Base-by-base conservation (phyloP, 306 rosid species). In the Comarum palustre region DNA sequence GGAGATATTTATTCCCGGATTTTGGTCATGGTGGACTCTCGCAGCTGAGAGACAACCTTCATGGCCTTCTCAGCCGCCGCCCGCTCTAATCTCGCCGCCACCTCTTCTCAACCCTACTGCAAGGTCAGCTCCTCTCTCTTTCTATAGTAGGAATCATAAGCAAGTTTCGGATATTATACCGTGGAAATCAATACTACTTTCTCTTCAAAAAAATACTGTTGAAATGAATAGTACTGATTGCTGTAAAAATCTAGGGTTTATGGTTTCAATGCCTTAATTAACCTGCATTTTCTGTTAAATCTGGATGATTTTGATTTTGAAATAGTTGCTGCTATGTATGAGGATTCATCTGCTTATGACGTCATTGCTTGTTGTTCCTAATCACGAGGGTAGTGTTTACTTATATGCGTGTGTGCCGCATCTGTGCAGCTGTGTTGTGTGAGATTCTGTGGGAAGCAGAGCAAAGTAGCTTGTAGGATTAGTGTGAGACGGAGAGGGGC, bases 31-130 rank as follows among this genome's bases (percentile, higher is more conserved):
- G 55, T 24, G 63, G 77, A 58, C 74, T 76, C 77, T 65, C 69
- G 9, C 41, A 25, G 68, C 51, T 72, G 65, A 39, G 43, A 39
- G 43, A 29, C n/a, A 47, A 11, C 74, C 41, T 6, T 67, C 68
- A 93, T 91, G 98, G 89, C 94, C 72, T 87, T 82, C 80, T 82
- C 87, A 14, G 81, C 87, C 39, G 68, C 88, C 41, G 61, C 80
- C 74, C 85, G 85, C 68, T 73, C 83, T 57, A 64, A 38, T 77
- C 45, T 88, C 72, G 65, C 78, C 19, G 27, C 77, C 72, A 22
- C 88, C 25, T 83, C 82, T 75, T 88, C 87, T 73, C 83, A 62
- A 15, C 69, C 54, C 66, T 54, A 36, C 79, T 77, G 77, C 75
- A 63, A 79, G 90, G 88, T 86, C 32, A 66, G 48, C 55, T 65